Base-by-base conservation (phyloP, 345 rosid genomes). In the Sisymbrium altissimum region DNA sequence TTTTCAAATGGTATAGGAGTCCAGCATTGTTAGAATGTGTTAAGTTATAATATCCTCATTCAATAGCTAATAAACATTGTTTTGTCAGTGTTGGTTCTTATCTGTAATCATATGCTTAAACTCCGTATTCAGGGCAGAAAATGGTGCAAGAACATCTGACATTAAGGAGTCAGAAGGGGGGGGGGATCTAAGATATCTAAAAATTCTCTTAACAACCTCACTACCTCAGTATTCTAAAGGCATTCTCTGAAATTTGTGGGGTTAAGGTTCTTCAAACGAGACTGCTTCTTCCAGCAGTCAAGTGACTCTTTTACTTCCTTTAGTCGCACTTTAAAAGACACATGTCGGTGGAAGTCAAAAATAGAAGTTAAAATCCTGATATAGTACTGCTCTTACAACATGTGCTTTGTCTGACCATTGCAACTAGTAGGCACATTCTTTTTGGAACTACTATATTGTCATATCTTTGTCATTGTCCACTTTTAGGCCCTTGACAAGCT, bases 211-310 rank as follows among this genome's bases (percentile, higher is more conserved):
- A 6, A 58, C 53, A 14, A 58, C n/a, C n/a, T n/a, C n/a, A 58
- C 53, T 3, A 27, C 54, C 14, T 72, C 64, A 39, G 7, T 5
- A 9, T 50, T 27, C 9, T 27, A 36, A n/a, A 18, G 44, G 45
- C n/a, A 44, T 4, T 73, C 66, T 30, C 38, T 38, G 66, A 6
- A 39, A 18, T 15, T 9, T 48, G 15, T 3, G 3, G 68, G 68
- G 18, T 46, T 48, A 55, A 49, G 61, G 49, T 49, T 74, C n/a
- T 9, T 1, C n/a, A 5, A 67, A 40, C 3, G 10, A 39, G 62
- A 49, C 63, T 66, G 38, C 62, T 66, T 58, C n/a, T n/a, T n/a
- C n/a, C 69, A 60, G 62, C 39, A 75, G 68, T 74, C 39, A 75
- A 75, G 72, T 72, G 32, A 23, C 56, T 32, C 21, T 17, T 6